Conservation (phyloP, 148 eudicot species). For the Rhododendron ovatum region DNA sequence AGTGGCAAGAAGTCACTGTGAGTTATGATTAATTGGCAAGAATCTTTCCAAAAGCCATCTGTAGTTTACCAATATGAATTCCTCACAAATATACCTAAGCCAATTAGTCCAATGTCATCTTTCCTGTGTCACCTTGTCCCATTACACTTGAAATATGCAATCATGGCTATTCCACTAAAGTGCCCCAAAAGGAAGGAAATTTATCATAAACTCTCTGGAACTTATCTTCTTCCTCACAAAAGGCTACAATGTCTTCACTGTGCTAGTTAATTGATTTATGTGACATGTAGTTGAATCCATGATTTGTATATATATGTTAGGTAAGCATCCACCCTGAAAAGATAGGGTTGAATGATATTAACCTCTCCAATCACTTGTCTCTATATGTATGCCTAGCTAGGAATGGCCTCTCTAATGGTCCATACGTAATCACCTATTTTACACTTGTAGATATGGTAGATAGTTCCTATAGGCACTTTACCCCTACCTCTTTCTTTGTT, state of each 20-base stretch:
- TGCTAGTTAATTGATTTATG: neutral
- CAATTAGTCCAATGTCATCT: neutral
- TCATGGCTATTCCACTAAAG: neutral
- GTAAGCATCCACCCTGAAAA: conserved; percentile 22
- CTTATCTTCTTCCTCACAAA: conserved; percentile 9
- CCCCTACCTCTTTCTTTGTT: neutral
- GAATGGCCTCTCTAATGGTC: neutral
- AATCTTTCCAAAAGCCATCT: neutral
- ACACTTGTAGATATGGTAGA: neutral
- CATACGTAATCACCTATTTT: neutral
- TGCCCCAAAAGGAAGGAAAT: neutral
- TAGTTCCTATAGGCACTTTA: neutral
- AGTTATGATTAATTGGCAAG: neutral
- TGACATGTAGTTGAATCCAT: conserved; percentile 22
- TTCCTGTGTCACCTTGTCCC: neutral
- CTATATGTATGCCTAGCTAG: conserved; percentile 2
- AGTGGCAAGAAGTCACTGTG: neutral
- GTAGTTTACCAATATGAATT: neutral
- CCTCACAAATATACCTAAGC: neutral
- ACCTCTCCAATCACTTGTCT: conserved; percentile 12
- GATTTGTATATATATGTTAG: conserved; percentile 22
- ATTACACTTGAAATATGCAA: conserved; percentile 4
- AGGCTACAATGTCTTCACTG: neutral
- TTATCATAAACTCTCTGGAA: neutral
- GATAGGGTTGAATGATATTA: neutral